Conservation (phyloP, 805 yeast species). For the Priceomyces fermenticarens region DNA sequence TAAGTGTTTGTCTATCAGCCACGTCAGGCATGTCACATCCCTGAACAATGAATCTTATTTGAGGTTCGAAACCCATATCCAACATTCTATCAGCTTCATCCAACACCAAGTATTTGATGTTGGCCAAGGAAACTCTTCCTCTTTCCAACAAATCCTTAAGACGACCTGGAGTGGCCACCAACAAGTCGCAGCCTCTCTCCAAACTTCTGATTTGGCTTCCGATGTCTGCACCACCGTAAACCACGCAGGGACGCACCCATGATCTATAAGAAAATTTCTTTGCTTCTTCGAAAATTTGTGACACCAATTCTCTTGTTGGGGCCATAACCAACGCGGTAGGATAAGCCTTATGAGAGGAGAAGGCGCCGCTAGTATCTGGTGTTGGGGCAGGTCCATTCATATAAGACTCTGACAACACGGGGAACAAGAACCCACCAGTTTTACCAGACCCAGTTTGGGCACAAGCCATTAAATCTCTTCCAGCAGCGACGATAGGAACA, state of each 20-base stretch:
- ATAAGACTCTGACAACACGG: conserved; percentile 90
- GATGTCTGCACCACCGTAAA: conserved; percentile 98
- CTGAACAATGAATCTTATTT: conserved; percentile 96
- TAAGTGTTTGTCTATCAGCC: conserved; percentile 87
- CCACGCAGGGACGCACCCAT: conserved; percentile 96
- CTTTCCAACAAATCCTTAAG: conserved; percentile 92
- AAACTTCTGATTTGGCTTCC: conserved; percentile 82
- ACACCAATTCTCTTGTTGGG: conserved; percentile 98
- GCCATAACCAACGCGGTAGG: conserved; percentile 97
- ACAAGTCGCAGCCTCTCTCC: conserved; percentile 90
- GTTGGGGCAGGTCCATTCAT: conserved; percentile 76
- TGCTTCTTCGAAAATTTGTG: conserved; percentile 95
- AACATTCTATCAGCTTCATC: conserved; percentile 99
- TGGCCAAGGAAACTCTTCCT: conserved; percentile 84
- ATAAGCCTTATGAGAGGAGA: conserved; percentile 72
- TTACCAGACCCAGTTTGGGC: conserved; percentile 99
- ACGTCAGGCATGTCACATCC: conserved; percentile 97
- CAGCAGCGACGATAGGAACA: conserved; percentile 83
- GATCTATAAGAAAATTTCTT: conserved; percentile 95
- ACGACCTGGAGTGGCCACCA: conserved; percentile 99
- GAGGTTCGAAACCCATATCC: conserved; percentile 99
- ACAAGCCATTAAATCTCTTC: conserved; percentile 95
- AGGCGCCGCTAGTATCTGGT: conserved; percentile 46
- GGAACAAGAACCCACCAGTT: conserved; percentile 99
- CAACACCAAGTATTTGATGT: conserved; percentile 88